Evolutionary conservation across 805 yeast genomes (phyloP), one percentile per base, ranked within the genome.

Genomic region (Candida sphagnicola): DNA sequence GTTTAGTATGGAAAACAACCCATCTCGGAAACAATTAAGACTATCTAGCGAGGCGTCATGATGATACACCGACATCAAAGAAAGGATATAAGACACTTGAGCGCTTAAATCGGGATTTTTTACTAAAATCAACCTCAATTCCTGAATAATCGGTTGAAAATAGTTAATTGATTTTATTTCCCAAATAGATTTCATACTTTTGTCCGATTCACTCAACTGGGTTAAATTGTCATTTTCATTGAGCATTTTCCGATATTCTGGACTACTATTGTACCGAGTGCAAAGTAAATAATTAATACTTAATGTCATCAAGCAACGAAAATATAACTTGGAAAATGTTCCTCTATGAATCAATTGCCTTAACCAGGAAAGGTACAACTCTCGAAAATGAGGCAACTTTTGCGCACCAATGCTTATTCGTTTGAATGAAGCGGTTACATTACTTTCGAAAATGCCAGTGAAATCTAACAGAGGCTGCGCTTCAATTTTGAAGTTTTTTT

Each of bases 51-150:
- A 64, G 10, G 70, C 72, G 41, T 64, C 70, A 1, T 71, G 73
- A 39, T 67, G 72, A 45, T 67, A 67, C 26, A 67, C 62, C 12
- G 70, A 56, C 70, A 65, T 65, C 34, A 66, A 47, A 37, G 64
- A 55, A 31, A 67, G 49, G 26, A 67, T 56, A 43, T 65, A 67
- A 14, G 69, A 61, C 13, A 60, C 61, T 5, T 58, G 53, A 0
- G 70, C 57, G 24, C 65, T 59, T 23, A 56, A 40, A 29, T 57
- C 61, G 2, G 66, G 62, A 38, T 57, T 55, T 18, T 38, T 43
- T 41, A 62, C 61, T 39, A 67, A 51, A 8, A 51, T 43, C 5
- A 31, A 40, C 24, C 68, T 47, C 28, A 67, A 51, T n/a, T 57
- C 57, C 37, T 56, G 59, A 37, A 67, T 65, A 13, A 60, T 31